A percentile compares a stretch with the other conserved stretches of the same genome.
These are phyloP conservation scores for Rauvolfia tetraphylla DNA, from an alignment of 257 asterid genomes.

Conservation along the genomic window DNA sequence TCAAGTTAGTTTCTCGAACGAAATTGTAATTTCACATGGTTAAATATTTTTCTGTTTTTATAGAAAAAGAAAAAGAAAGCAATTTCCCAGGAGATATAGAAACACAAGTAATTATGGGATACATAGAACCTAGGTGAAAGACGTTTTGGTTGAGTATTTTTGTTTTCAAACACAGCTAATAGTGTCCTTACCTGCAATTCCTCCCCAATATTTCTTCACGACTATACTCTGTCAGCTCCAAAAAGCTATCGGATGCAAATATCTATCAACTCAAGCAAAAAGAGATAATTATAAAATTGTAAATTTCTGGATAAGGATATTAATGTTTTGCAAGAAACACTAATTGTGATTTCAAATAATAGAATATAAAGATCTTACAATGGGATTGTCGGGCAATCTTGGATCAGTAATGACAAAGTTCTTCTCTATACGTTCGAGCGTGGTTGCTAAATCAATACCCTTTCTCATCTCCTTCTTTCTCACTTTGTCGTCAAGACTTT, in stretches of 20 bases:
- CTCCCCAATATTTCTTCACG: conserved; percentile 96
- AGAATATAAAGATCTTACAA: conserved; percentile 41
- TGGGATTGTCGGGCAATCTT: conserved; percentile 94
- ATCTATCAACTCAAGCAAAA: conserved; percentile 39
- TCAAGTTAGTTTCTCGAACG: too few species aligned
- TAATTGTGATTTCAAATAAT: background rate
- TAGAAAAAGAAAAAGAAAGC: too few species aligned
- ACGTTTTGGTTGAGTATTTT: too few species aligned
- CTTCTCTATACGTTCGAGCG: conserved; percentile 98
- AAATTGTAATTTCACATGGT: too few species aligned
- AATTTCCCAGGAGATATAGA: too few species aligned
- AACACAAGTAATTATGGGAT: too few species aligned
- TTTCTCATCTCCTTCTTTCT: conserved; percentile 97
- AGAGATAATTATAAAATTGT: conserved; percentile 10
- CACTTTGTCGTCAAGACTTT: conserved; percentile 87
- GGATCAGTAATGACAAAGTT: conserved; percentile 98
- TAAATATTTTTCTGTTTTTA: too few species aligned
- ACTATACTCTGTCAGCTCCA: conserved; percentile 96
- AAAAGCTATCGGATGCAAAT: conserved; percentile 98
- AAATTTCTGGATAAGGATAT: background rate
- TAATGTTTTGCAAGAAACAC: background rate
- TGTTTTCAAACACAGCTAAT: too few species aligned
- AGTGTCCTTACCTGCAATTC: conserved; percentile 70
- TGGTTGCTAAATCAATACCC: conserved; percentile 98
- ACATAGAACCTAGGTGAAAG: too few species aligned